Evolutionary conservation across 139 green algal genomes (phyloP), one percentile per base, ranked within the genome.

Genomic region (Picochlorum sp.): DNA sequence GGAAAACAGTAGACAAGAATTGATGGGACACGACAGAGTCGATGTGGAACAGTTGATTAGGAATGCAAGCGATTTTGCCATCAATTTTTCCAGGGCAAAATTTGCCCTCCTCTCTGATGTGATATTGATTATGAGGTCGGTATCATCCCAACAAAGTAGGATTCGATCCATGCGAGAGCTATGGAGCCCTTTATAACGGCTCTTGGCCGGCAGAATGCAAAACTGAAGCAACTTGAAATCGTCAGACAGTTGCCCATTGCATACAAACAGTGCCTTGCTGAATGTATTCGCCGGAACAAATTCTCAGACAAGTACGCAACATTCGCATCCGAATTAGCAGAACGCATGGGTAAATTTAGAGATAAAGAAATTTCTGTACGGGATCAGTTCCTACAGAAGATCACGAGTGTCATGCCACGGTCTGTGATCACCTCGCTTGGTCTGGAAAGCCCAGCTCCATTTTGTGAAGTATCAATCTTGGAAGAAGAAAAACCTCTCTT

Each of bases 261-360:
- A 9, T 96, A 97, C 75, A 75, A 79, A 15, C 77, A 86, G 34
- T 82, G 80, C 64, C 76, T 97, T 15, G 82, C 85, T 1, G 90
- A 97, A 75, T 87, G 84, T 45, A 78, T 88, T 58, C 75, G 90
- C 26, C 75, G 90, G 51, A 41, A 24, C 1, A 69, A 75, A 4
- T 83, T 81, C 45, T 44, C 47, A 9, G 74, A 85, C 61, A 58
- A 78, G 38, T 92, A 86, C 61, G 60, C 74, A 3, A 65, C 64
- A 15, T 83, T 86, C 54, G 88, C 86, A 6, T 63, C 65, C 15
- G 47, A 77, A 65, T 61, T 96, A 55, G 87, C 89, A 9, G 89
- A 96, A 63, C 64, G 78, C 57, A 86, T 95, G 73, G 81, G 70
- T 4, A 51, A 61, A 4, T 74, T 89, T 26, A 65, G 83, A 15